Base-by-base conservation (phyloP, 2,329 filamentous ascomycete genomes). In the Sporothrix pseudoabietina region DNA sequence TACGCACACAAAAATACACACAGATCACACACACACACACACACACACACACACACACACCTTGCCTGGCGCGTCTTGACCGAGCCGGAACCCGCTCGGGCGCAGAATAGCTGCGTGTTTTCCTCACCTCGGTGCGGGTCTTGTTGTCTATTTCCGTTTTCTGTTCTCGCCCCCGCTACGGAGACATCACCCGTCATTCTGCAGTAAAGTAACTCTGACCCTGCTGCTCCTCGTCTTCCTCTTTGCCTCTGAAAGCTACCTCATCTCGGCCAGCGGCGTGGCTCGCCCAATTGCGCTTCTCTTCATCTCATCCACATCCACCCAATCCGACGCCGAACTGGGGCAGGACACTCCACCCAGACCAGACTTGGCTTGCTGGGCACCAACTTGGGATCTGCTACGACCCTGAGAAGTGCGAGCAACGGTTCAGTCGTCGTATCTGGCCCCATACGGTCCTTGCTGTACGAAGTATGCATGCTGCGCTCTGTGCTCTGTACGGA, bases 361-460 rank as follows among this genome's bases (percentile, higher is more conserved):
- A 54, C 66, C 66, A 69, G 44, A 63, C 73, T 74, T 72, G 35
- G 22, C 35, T 47, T 8, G 19, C 55, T 66, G 69, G 71, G 73
- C 75, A 73, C 66, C 74, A 71, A 54, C 73, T 71, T 74, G 65
- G 69, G 75, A 76, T 76, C 75, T 74, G 61, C 72, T 75, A 71
- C 69, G 41, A 75, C 75, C 61, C 57, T 71, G 49, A 35, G 57
- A 41, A 49, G 57, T 63, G 47, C 73, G 35, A 71, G 61, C 14
- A 39, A 47, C 39, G n/a, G 61, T 12, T 22, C 59, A 68, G 71
- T n/a, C 35, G n/a, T 71, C 61, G 35, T 63, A 52, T 49, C 22
- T 44, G 49, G 10, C 22, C 35, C 39, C 32, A 32, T 63, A 44
- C 32, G 10, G 5, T 32, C 12, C 66, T 61, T 26, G 26, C 16